These are phyloP conservation scores for Raffaelea deltoideospora DNA, from an alignment of 2,329 filamentous ascomycete species.

Conservation along the genomic window DNA sequence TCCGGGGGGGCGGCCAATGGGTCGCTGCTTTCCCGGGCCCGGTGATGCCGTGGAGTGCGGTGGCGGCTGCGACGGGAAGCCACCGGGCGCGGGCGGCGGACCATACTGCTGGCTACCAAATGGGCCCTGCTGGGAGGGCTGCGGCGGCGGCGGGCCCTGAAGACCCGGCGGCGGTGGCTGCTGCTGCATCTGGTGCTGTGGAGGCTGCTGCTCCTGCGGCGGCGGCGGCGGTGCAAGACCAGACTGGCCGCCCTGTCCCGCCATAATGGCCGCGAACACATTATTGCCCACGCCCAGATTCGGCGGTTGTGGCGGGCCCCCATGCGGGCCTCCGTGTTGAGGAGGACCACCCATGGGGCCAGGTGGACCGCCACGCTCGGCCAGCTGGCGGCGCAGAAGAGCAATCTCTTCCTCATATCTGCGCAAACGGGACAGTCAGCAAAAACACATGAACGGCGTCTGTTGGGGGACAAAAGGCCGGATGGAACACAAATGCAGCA, in stretches of 20 bases:
- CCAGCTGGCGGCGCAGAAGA: conserved; percentile 76
- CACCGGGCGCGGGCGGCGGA: conserved; percentile 37
- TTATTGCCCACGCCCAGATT: conserved; percentile 84
- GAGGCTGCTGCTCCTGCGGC: conserved; percentile 38
- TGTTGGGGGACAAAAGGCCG: too few relatives aligned
- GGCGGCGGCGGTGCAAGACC: conserved; percentile 72
- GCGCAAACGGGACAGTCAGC: conserved; percentile 3
- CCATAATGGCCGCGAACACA: conserved; percentile 92
- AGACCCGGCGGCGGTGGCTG: conserved; percentile 61
- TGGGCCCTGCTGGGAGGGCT: conserved; percentile 51
- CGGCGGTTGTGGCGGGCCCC: conserved; percentile 70
- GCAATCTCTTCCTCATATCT: conserved; percentile 91
- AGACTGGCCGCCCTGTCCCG: conserved; percentile 67
- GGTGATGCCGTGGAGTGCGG: conserved; percentile 78
- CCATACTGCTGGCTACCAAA: conserved; percentile 54
- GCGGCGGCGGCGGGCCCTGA: conserved; percentile 41
- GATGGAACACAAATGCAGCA: background rate
- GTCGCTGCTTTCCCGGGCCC: conserved; percentile 64
- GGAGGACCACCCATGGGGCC: conserved; percentile 50
- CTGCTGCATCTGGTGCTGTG: conserved; percentile 54
- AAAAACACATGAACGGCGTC: too few relatives aligned
- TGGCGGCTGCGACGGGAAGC: conserved; percentile 71
- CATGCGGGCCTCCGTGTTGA: conserved; percentile 51
- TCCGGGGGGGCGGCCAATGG: conserved; percentile 49
- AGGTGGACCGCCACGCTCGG: conserved; percentile 50